Evolutionary conservation across 192 early-diverging fungal genomes (phyloP).

Genomic region (Pilobolus umbonatus): DNA sequence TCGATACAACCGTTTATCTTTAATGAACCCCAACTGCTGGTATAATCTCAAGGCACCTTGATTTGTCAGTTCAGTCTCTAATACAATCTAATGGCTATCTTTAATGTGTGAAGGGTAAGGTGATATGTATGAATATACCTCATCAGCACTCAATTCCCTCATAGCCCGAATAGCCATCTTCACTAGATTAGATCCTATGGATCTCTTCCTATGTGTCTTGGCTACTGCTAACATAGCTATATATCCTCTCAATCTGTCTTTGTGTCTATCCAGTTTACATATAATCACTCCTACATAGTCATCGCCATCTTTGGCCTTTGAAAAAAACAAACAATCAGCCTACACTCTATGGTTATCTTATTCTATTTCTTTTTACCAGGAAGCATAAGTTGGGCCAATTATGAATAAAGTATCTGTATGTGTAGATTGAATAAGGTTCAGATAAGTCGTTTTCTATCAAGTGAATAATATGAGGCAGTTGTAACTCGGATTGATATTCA

Average conservation of each 20-base stretch:
- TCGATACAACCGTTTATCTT: slow-evolving; percentile 83
- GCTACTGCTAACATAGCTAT: slow-evolving; percentile 96
- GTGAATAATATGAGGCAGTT: slow-evolving; percentile 68
- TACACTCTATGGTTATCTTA: not conserved
- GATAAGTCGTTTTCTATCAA: slow-evolving; percentile 94
- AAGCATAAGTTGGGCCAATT: slow-evolving; percentile 89
- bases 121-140: slow-evolving; percentile 46
- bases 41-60: slow-evolving; percentile 80
- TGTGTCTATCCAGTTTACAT: slow-evolving; percentile 79
- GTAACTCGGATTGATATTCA: slow-evolving; percentile 67
- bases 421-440: slow-evolving; percentile 96
- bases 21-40: slow-evolving; percentile 85
- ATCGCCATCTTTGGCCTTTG: slow-evolving; percentile 54
- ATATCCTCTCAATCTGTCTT: slow-evolving; percentile 74
- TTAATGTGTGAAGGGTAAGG: not conserved
- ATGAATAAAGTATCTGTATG: slow-evolving; percentile 94
- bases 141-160: slow-evolving; percentile 72
- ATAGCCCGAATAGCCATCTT: slow-evolving; percentile 68
- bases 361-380: slow-evolving; percentile 51
- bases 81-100: slow-evolving; percentile 50
- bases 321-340: not conserved
- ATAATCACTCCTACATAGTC: slow-evolving; percentile 83
- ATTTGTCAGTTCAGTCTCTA: slow-evolving; percentile 93
- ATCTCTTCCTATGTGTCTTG: slow-evolving; percentile 70
- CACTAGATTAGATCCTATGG: slow-evolving; percentile 78